Conservation (phyloP, 202 grass and related monocot species). For the Dendrocalamus latiflorus region DNA sequence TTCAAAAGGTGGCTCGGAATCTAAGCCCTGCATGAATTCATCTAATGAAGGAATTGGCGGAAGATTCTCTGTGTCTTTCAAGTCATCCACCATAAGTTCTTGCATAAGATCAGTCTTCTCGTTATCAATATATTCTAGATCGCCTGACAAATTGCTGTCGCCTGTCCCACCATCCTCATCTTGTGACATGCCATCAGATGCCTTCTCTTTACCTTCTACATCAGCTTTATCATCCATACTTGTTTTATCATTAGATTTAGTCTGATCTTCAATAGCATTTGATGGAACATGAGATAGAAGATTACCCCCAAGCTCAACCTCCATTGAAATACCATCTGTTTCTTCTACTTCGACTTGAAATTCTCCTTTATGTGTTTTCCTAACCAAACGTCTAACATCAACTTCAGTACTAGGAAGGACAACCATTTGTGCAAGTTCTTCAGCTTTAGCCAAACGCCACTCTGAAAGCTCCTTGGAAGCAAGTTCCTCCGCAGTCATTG, state of each 20-base stretch:
- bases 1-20: conserved; percentile 95
- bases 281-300: conserved; percentile 35
- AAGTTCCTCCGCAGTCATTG: conserved; percentile 86
- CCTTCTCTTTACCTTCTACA: conserved; percentile 45
- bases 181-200: conserved; percentile 36
- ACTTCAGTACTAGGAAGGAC: conserved; percentile 72
- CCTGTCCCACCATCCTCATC: conserved; percentile 35
- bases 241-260: conserved; percentile 41
- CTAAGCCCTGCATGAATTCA: conserved; percentile 94
- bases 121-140: conserved; percentile 46
- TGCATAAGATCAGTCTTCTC: conserved; percentile 89
- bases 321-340: conserved; percentile 58
- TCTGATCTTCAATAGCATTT: conserved; percentile 42
- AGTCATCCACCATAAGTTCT: conserved; percentile 90
- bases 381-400: conserved; percentile 77
- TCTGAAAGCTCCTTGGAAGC: conserved; percentile 91
- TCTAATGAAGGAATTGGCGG: conserved; percentile 76
- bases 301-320: conserved; percentile 69
- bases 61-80: conserved; percentile 65
- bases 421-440: conserved; percentile 84
- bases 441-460: conserved; percentile 90
- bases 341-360: conserved; percentile 91
- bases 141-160: conserved; percentile 34
- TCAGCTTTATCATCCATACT: conserved; percentile 27
- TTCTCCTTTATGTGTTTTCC: conserved; percentile 97